phyloP scores from a whole-genome alignment of 202 grass and related monocot genomes.

The Brachypodium distachyon region DNA sequence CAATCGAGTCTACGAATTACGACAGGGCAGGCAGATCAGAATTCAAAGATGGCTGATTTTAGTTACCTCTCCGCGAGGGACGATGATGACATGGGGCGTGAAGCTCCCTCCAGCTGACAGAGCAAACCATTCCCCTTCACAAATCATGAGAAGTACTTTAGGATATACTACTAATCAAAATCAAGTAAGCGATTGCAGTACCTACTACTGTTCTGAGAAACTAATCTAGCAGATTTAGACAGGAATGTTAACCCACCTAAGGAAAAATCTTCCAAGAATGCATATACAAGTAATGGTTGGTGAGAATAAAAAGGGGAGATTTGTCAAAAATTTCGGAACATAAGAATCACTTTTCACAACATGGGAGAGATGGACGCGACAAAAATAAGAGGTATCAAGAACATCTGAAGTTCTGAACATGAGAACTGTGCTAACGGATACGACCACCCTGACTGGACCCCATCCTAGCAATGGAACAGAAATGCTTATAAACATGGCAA shows the following conservation, averaged over 20 bases:
- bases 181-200: neutral
- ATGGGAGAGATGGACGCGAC: slow-evolving; percentile 1
- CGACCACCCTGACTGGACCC: slow-evolving; percentile 31
- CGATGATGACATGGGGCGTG: slow-evolving; percentile 77
- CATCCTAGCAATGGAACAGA: slow-evolving; percentile 41
- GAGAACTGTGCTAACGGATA: slow-evolving; percentile 5
- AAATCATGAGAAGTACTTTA: neutral
- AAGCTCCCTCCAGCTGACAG: slow-evolving; percentile 80
- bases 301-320: neutral
- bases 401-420: no score
- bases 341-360: neutral
- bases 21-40: no score
- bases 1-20: neutral
- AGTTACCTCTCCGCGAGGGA: slow-evolving; percentile 78
- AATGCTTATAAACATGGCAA: slow-evolving; percentile 31
- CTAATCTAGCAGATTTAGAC: no score
- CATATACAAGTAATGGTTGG: neutral
- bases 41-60: neutral
- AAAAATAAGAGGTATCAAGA: slow-evolving; percentile 10
- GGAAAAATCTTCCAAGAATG: neutral
- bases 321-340: no score
- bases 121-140: slow-evolving; percentile 70
- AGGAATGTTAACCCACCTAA: neutral
- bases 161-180: no score
- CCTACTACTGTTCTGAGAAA: neutral